phyloP scores from a whole-genome alignment of 163 green algal species.

The Chlorella variabilis region DNA sequence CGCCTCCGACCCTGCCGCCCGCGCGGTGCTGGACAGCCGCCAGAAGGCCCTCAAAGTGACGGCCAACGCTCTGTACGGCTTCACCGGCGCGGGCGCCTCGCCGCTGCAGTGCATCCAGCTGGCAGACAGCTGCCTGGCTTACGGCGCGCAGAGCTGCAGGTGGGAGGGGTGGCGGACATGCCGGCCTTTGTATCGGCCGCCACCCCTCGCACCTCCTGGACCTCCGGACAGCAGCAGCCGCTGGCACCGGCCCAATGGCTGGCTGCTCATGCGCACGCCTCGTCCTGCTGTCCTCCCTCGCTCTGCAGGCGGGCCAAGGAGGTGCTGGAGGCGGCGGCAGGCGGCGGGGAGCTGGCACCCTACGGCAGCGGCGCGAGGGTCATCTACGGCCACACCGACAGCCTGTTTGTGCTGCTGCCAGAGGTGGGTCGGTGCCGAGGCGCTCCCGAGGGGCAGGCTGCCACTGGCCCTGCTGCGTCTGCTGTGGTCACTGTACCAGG shows the following conservation, averaged over 20 bases:
- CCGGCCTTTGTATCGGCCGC: no score
- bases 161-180: neutral
- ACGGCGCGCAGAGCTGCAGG: slow-evolving; percentile 68
- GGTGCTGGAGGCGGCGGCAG: slow-evolving; percentile 50
- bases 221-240: no score
- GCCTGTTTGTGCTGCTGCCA: slow-evolving; percentile 76
- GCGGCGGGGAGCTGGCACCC: slow-evolving; percentile 48
- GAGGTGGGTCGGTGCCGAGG: neutral
- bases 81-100: slow-evolving; percentile 73
- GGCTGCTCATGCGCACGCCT: neutral
- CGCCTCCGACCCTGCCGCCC: slow-evolving; percentile 10
- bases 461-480: no score
- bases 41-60: slow-evolving; percentile 88
- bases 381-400: slow-evolving; percentile 90
- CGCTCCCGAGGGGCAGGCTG: no score
- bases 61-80: slow-evolving; percentile 89
- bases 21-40: slow-evolving; percentile 76
- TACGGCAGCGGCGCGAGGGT: slow-evolving; percentile 55
- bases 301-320: slow-evolving; percentile 45
- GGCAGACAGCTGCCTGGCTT: slow-evolving; percentile 83
- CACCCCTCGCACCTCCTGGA: no score
- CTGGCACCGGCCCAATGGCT: neutral
- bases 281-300: neutral
- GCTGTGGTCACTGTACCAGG: no score
- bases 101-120: slow-evolving; percentile 80